Evolutionary conservation across 2,329 filamentous ascomycete species (phyloP).

Genomic region (Clonostachys rhizophaga): DNA sequence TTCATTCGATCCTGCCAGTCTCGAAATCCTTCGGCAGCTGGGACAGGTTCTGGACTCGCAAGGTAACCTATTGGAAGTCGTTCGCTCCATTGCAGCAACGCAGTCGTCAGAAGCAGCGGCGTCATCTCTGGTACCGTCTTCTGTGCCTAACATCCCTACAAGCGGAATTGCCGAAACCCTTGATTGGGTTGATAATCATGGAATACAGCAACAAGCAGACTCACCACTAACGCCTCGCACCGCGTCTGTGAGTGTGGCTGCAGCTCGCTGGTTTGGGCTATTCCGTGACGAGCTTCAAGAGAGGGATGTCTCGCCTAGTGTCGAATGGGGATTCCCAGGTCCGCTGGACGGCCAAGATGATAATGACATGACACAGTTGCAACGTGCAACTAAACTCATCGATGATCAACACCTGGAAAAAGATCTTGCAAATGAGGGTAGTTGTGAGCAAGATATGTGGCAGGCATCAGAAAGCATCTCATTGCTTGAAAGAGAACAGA

Average conservation of each 20-base stretch:
- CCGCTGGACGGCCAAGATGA: background rate
- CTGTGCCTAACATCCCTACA: background rate
- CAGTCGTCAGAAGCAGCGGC: background rate
- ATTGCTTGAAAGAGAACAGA: conserved; percentile 11
- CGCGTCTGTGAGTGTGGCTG: conserved; percentile 12
- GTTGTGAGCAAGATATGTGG: conserved; percentile 12
- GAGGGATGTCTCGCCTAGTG: background rate
- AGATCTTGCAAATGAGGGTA: background rate
- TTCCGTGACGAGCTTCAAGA: conserved; percentile 1
- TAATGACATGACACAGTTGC: conserved; percentile 3
- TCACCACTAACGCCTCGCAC: conserved; percentile 12
- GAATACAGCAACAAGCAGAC: conserved; percentile 6
- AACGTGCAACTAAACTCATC: conserved; percentile 7
- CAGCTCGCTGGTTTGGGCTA: conserved; percentile 15
- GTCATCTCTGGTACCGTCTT: background rate
- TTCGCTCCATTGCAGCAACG: conserved; percentile 7
- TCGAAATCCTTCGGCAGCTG: conserved; percentile 21
- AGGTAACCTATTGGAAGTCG: conserved; percentile 8
- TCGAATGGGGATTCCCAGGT: conserved; percentile 2
- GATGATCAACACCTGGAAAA: conserved; percentile 4
- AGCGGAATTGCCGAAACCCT: background rate
- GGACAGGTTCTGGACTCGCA: conserved; percentile 11
- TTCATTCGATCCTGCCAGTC: conserved; percentile 24
- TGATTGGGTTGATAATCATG: background rate
- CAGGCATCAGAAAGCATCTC: conserved; percentile 10